Percentiles rank a stretch among this genome's conserved stretches.
These are phyloP conservation scores for Hamigera avellanea DNA, from an alignment of 495 filamentous ascomycete genomes.

Conservation along the genomic window DNA sequence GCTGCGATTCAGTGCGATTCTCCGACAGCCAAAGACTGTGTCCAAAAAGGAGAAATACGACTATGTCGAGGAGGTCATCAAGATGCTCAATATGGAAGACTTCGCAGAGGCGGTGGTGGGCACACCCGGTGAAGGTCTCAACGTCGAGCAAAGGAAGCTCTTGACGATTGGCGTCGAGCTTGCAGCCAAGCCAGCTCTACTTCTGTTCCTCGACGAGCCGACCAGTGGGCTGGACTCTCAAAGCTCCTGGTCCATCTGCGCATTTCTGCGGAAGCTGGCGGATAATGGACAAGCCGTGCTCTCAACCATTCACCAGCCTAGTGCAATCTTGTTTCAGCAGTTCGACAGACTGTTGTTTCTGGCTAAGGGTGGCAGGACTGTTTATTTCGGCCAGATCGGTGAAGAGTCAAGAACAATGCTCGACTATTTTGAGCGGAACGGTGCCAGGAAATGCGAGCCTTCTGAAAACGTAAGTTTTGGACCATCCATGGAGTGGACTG, in stretches of 20 bases:
- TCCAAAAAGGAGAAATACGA: conserved; percentile 34
- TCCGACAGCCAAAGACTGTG: conserved; percentile 59
- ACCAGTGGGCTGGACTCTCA: conserved; percentile 80
- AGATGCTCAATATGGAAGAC: conserved; percentile 39
- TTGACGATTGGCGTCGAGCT: conserved; percentile 88
- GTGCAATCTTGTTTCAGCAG: conserved; percentile 76
- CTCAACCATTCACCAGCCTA: conserved; percentile 89
- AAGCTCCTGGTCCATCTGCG: conserved; percentile 74
- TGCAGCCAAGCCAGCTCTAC: conserved; percentile 77
- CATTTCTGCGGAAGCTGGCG: conserved; percentile 68
- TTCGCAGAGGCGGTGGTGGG: conserved; percentile 35
- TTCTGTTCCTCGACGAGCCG: conserved; percentile 92
- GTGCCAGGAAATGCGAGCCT: conserved; percentile 52
- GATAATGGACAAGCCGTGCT: conserved; percentile 79
- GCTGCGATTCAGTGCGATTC: conserved; percentile 66
- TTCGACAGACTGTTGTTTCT: conserved; percentile 85
- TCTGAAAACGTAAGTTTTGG: conserved; percentile 58
- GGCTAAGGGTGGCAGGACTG: conserved; percentile 64
- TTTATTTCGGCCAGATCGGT: conserved; percentile 83
- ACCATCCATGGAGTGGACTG: too few relatives aligned
- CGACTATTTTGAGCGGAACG: conserved; percentile 65
- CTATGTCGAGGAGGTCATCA: conserved; percentile 41
- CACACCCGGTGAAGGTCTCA: conserved; percentile 49
- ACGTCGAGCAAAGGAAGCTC: conserved; percentile 85
- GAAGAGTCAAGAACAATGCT: conserved; percentile 55